phyloP scores from a whole-genome alignment of 306 rosid genomes.

The Aeschynomene evenia region DNA sequence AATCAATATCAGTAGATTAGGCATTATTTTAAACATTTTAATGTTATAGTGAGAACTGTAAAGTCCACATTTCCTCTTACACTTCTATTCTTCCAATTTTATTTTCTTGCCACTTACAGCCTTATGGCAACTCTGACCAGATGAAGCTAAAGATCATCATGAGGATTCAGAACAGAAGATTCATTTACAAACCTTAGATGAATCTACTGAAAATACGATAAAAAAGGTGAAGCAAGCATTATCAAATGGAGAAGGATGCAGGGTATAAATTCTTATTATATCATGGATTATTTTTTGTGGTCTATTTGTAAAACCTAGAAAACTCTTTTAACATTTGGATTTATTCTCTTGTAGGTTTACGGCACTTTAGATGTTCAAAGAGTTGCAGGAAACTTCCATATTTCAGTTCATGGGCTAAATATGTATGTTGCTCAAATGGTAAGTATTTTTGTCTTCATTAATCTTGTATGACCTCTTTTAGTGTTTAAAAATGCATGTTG shows the following conservation, averaged over 20 bases:
- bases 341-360: conserved; percentile 57
- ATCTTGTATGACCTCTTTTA: not conserved
- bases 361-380: conserved; percentile 84
- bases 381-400: conserved; percentile 83
- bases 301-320: not conserved
- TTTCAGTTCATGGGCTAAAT: conserved; percentile 80
- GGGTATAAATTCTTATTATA: conserved; percentile 44
- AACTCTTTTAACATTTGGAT: not conserved
- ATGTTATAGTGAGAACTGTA: not conserved
- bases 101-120: conserved; percentile 25
- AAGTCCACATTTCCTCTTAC: not conserved
- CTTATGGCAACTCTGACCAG: conserved; percentile 38
- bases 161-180: conserved; percentile 45
- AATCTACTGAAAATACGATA: conserved; percentile 56
- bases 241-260: conserved; percentile 64
- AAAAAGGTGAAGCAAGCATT: conserved; percentile 69
- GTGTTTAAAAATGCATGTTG: not conserved
- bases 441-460: conserved; percentile 4
- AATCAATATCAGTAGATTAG: not conserved
- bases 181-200: conserved; percentile 58
- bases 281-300: not conserved
- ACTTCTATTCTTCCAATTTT: conserved; percentile 1
- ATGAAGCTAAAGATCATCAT: conserved; percentile 54
- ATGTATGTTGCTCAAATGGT: conserved; percentile 82
- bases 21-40: not conserved